Percentiles rank a stretch among this genome's conserved stretches.
phyloP scores from a whole-genome alignment of 1,284 basidiomycete species.

The Vanrija pseudolonga region DNA sequence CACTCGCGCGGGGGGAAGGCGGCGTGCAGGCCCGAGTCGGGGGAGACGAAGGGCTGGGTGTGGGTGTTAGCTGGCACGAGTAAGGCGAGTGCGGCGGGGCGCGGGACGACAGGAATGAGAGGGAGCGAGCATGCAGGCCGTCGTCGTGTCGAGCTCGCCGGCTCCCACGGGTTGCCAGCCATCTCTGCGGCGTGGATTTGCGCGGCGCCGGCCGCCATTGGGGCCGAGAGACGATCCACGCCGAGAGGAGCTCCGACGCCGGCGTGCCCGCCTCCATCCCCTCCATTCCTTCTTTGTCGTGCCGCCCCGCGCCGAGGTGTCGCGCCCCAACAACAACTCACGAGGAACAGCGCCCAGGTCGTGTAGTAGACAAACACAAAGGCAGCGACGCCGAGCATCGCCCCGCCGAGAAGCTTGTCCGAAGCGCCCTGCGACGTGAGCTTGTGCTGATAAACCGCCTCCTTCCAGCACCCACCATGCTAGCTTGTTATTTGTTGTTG shows the following conservation, averaged over 20 bases:
- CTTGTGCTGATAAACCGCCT: too few species aligned
- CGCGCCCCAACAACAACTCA: too few species aligned
- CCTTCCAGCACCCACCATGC: too few species aligned
- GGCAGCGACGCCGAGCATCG: slow-evolving; percentile 72
- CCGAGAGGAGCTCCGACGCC: too few species aligned
- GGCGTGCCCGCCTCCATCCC: too few species aligned
- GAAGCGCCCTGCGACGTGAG: slow-evolving; percentile 60
- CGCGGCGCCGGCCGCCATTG: too few species aligned
- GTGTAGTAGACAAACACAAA: slow-evolving; percentile 85
- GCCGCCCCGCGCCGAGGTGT: too few species aligned
- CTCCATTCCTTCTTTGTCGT: too few species aligned
- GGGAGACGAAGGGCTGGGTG: slow-evolving; percentile 82
- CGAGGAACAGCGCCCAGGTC: slow-evolving; percentile 80
- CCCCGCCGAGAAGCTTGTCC: slow-evolving; percentile 74
- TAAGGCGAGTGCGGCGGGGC: not conserved
- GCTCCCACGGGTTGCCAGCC: too few species aligned
- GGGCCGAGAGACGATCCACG: too few species aligned
- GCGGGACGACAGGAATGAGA: not conserved
- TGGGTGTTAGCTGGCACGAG: slow-evolving; percentile 6
- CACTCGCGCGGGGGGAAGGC: slow-evolving; percentile 85
- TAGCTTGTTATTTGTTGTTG: too few species aligned
- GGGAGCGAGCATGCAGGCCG: not conserved
- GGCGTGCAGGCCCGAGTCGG: slow-evolving; percentile 65
- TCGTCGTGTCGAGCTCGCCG: not conserved
- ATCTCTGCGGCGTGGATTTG: too few species aligned